phyloP scores from a whole-genome alignment of 257 asterid genomes.

The Lithospermum erythrorhizon region DNA sequence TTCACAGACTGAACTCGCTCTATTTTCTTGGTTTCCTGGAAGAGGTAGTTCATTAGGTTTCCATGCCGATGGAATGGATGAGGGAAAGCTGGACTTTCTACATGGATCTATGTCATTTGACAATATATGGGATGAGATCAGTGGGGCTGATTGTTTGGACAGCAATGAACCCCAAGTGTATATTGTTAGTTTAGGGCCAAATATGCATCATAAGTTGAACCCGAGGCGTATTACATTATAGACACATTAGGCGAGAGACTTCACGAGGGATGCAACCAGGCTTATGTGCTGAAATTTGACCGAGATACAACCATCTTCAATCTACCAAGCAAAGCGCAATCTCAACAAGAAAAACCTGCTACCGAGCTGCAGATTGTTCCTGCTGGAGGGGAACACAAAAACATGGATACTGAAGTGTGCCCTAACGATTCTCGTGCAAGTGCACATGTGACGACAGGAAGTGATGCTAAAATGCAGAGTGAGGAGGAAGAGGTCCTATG shows the following conservation, averaged over 20 bases:
- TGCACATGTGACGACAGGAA: conserved; percentile 9
- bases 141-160: conserved; percentile 15
- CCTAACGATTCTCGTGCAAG: conserved; percentile 17
- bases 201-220: conserved; percentile 77
- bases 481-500: conserved; percentile 43
- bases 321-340: conserved; percentile 25
- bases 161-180: conserved; percentile 43
- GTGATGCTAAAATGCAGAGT: conserved; percentile 30
- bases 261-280: conserved; percentile 84
- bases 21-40: conserved; percentile 47
- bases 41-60: conserved; percentile 84
- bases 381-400: conserved; percentile 18
- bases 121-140: conserved; percentile 85
- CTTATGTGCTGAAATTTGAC: conserved; percentile 81
- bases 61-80: conserved; percentile 63
- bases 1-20: conserved; percentile 66
- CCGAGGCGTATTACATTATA: conserved; percentile 66
- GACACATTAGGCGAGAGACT: conserved; percentile 91
- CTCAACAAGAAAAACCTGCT: conserved; percentile 35
- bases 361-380: conserved; percentile 18
- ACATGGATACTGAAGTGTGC: conserved; percentile 13
- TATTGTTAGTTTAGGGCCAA: conserved; percentile 88
- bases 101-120: conserved; percentile 96
- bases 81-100: conserved; percentile 61
- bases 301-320: conserved; percentile 38